These are phyloP conservation scores for Hyaloraphidium curvatum DNA, from an alignment of 192 early-diverging fungal species.

Conservation along the genomic window DNA sequence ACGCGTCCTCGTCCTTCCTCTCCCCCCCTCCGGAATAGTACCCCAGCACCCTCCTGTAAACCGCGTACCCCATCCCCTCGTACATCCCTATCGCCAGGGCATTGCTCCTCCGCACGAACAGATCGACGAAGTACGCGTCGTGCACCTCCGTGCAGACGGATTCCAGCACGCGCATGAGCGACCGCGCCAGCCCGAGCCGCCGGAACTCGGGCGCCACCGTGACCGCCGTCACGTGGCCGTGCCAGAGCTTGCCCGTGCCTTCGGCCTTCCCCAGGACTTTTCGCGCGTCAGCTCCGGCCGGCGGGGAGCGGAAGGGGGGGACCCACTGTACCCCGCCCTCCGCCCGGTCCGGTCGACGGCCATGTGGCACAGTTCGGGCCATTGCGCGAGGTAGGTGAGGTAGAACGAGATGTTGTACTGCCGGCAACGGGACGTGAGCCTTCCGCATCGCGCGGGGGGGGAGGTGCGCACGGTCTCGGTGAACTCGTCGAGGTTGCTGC, in stretches of 20 bases:
- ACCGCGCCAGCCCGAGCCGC: slow-evolving; percentile 68
- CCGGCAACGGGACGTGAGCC: not conserved
- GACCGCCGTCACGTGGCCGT: slow-evolving; percentile 95
- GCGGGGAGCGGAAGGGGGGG: not conserved
- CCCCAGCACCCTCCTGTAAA: slow-evolving; percentile 67
- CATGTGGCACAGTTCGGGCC: slow-evolving; percentile 83
- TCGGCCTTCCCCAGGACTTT: slow-evolving; percentile 92
- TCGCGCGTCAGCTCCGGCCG: not conserved
- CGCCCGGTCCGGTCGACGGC: slow-evolving; percentile 49
- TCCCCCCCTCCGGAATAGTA: slow-evolving; percentile 57
- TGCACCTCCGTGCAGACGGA: slow-evolving; percentile 78
- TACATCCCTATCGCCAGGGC: slow-evolving; percentile 84
- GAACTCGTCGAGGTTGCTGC: slow-evolving; percentile 72
- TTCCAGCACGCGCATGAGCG: slow-evolving; percentile 79
- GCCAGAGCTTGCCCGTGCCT: slow-evolving; percentile 71
- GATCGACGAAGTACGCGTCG: slow-evolving; percentile 80
- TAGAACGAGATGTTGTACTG: slow-evolving; percentile 91
- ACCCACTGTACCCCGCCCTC: slow-evolving; percentile 70
- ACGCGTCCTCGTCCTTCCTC: slow-evolving; percentile 66
- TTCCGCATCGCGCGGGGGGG: too few relatives aligned
- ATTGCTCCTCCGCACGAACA: slow-evolving; percentile 91
- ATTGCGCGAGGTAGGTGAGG: slow-evolving; percentile 71
- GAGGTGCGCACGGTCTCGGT: slow-evolving; percentile 67
- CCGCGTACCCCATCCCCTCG: slow-evolving; percentile 71
- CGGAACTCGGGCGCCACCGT: slow-evolving; percentile 92